Evolutionary conservation across 2,329 filamentous ascomycete species (phyloP).

Genomic region (Talaromyces sp.): DNA sequence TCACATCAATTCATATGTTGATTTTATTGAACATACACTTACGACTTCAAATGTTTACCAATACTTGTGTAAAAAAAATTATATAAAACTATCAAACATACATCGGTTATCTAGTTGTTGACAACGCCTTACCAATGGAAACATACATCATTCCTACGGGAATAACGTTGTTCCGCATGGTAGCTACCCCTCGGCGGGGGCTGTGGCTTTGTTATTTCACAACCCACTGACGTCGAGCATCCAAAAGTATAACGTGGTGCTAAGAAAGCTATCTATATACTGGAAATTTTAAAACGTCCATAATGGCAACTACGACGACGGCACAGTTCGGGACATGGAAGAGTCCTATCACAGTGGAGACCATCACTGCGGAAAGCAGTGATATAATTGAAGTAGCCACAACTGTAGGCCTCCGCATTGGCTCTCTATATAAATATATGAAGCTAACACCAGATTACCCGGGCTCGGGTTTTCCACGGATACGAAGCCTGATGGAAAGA

Average conservation of each 20-base stretch:
- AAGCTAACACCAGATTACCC: slow-evolving; percentile 5
- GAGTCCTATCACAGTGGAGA: slow-evolving; percentile 35
- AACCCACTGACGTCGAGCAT: neutral
- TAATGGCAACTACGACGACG: neutral
- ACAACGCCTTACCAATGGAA: no score
- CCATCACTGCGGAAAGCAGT: slow-evolving; percentile 28
- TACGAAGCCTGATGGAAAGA: slow-evolving; percentile 12
- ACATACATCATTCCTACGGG: neutral
- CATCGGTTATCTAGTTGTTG: no score
- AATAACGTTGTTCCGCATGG: neutral
- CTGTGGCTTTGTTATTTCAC: neutral
- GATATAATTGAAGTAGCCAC: slow-evolving; percentile 28
- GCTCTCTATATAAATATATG: neutral
- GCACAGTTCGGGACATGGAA: slow-evolving; percentile 33
- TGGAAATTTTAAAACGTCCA: neutral
- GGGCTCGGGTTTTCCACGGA: slow-evolving; percentile 19
- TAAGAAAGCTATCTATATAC: neutral
- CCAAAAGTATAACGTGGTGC: neutral
- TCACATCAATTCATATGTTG: no score
- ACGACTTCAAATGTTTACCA: no score
- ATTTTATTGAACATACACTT: no score
- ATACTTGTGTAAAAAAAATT: no score
- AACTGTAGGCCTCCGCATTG: slow-evolving; percentile 19
- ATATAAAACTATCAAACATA: no score
- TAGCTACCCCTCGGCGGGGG: neutral